Percentiles rank a stretch among this genome's conserved stretches.
Evolutionary conservation across 257 asterid species (phyloP).

Genomic region (Linaria vulgaris): DNA sequence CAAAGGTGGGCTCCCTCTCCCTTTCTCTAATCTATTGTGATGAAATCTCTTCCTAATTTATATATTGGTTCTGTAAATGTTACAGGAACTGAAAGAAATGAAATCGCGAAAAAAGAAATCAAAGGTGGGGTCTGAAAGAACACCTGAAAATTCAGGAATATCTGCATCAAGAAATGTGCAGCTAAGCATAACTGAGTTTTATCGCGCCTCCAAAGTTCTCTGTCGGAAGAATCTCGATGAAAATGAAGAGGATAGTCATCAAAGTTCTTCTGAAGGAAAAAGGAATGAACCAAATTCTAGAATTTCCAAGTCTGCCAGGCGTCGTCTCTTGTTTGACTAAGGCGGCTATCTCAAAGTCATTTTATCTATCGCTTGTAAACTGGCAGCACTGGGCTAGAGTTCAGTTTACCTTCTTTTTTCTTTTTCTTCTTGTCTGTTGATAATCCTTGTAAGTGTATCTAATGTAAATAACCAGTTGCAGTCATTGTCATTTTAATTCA

Average conservation of each 20-base stretch:
- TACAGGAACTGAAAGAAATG: conserved; percentile 66
- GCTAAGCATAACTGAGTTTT: conserved; percentile 70
- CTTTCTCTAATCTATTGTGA: no score
- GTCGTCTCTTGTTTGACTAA: conserved; percentile 70
- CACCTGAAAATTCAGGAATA: conserved; percentile 48
- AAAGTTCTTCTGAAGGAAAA: conserved; percentile 46
- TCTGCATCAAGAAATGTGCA: conserved; percentile 50
- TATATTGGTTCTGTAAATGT: conserved; percentile 22
- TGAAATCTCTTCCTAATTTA: not conserved
- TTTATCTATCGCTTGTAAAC: conserved; percentile 23
- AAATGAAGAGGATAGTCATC: conserved; percentile 25
- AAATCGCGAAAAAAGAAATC: conserved; percentile 50
- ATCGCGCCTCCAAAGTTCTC: conserved; percentile 60
- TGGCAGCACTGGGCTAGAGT: not conserved
- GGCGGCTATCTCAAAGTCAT: no score
- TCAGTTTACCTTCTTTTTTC: conserved; percentile 25
- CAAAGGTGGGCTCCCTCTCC: conserved; percentile 48
- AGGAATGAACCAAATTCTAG: conserved; percentile 40
- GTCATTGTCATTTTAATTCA: not conserved
- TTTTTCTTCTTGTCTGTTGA: no score
- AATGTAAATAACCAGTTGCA: not conserved
- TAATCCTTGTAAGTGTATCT: no score
- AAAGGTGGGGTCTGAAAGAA: conserved; percentile 28
- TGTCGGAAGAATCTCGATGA: conserved; percentile 40
- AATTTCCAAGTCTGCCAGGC: conserved; percentile 72